Evolutionary conservation across 208 protist species (phyloP), one percentile per base, ranked within the genome.

Genomic region (Strigomonas culicis): DNA sequence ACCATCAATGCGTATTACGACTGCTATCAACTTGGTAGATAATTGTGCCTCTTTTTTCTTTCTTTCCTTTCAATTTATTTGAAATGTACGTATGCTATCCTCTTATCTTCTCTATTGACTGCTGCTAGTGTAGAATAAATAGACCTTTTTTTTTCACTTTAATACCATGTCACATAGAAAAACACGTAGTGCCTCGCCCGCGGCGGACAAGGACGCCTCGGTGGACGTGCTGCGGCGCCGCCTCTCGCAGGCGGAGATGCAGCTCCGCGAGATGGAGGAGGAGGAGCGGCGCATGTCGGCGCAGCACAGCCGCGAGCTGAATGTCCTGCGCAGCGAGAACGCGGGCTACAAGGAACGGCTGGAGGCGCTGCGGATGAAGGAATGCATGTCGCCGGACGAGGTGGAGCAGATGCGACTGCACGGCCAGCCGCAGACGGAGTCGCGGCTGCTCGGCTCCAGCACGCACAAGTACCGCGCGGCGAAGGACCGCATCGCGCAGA

Each of bases 191-290:
- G 41, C 59, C 2, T 41, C 55, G 13, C 7, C 50, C 1, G 41
- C 13, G 11, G 27, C 2, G 0, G 19, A 2, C 10, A 17, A 24
- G 1, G 30, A 24, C 22, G 36, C 22, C 57, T 39, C 59, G 28
- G 43, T 47, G 25, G 25, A 64, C 43, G 36, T 74, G 21, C 61
- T 92, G 47, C 81, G 89, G 7, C 70, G 77, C 10, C 82, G 80
- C 0, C 56, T 90, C 13, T 70, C 80, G 3, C 81, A 90, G 62
- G 70, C 75, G 11, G 86, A 95, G 63, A 71, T 81, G 63, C 73
- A 81, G 2, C 70, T 90, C 50, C 79, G 87, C 13, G 87, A 91
- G 59, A 76, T 77, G 78, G 80, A 95, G 55, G 84, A 90, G 28
- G 79, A 93, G 27, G 71, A 64, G 15, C 76, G 77, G 51, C 81